These are phyloP conservation scores for Sanguinoderma infundibulare DNA, from an alignment of 1,284 basidiomycete genomes.

Conservation along the genomic window DNA sequence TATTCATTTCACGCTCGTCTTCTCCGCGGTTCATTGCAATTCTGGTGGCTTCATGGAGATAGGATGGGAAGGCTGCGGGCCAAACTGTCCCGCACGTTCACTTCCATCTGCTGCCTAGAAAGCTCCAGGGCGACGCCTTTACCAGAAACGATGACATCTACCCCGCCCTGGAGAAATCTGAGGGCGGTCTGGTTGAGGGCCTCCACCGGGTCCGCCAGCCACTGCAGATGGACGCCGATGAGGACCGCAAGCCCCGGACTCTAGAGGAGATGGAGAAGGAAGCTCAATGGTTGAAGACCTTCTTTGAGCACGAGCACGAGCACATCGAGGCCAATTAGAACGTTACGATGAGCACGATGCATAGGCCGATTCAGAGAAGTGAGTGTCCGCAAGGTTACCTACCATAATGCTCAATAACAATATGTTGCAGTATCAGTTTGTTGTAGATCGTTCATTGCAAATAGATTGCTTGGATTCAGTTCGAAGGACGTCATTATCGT, in stretches of 20 bases:
- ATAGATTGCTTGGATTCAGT: not conserved
- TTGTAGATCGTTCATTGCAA: not conserved
- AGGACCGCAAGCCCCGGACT: constrained; percentile 67
- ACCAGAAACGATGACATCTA: constrained; percentile 80
- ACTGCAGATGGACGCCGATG: constrained; percentile 68
- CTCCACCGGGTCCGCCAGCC: constrained; percentile 32
- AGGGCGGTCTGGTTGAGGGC: constrained; percentile 52
- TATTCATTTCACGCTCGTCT: not conserved
- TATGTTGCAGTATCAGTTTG: not conserved
- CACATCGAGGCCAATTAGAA: constrained; percentile 7
- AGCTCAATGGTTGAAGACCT: constrained; percentile 38
- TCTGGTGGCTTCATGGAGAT: not conserved
- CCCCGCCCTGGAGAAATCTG: constrained; percentile 73
- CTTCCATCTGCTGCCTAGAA: constrained; percentile 86
- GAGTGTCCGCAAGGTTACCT: not conserved
- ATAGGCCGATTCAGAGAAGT: not conserved
- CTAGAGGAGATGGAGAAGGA: constrained; percentile 43
- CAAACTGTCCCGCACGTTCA: constrained; percentile 92
- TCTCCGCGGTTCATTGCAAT: not conserved
- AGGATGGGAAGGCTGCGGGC: constrained; percentile 88
- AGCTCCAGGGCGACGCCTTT: constrained; percentile 69
- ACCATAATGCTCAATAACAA: not conserved
- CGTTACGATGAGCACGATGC: not conserved
- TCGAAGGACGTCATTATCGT: not conserved
- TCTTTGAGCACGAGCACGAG: constrained; percentile 38